phyloP scores from a whole-genome alignment of 495 filamentous ascomycete genomes.

The Xylaria cubensis region DNA sequence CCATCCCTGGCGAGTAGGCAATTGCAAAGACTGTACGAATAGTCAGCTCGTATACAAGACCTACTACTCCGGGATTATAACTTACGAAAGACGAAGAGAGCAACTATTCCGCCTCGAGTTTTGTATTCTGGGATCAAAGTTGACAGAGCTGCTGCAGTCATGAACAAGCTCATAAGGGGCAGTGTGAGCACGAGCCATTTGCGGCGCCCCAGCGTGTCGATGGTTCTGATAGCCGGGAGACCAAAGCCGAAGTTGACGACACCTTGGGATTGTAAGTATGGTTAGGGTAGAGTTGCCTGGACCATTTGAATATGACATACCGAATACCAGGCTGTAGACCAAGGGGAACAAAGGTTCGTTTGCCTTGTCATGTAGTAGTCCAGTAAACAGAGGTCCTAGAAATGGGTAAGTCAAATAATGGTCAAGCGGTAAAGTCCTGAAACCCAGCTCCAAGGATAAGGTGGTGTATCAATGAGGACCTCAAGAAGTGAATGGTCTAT shows the following conservation, averaged over 20 bases:
- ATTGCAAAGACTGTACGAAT: conserved; percentile 37
- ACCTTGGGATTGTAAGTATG: conserved; percentile 43
- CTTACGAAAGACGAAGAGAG: conserved; percentile 39
- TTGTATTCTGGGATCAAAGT: conserved; percentile 17
- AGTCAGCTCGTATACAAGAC: conserved; percentile 18
- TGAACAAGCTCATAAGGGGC: conserved; percentile 68
- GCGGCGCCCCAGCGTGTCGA: conserved; percentile 75
- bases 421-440: not conserved
- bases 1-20: conserved; percentile 43
- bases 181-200: conserved; percentile 76
- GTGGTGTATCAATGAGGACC: not conserved
- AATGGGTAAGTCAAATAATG: not conserved
- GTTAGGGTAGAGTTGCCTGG: not conserved
- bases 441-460: not conserved
- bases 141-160: conserved; percentile 43
- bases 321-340: conserved; percentile 36
- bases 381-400: conserved; percentile 33
- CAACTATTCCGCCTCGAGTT: conserved; percentile 26
- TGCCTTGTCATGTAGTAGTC: conserved; percentile 6
- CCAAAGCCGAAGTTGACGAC: conserved; percentile 75
- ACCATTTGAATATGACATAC: conserved; percentile 24
- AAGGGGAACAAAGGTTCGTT: conserved; percentile 25
- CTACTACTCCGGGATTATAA: not conserved
- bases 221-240: conserved; percentile 73
- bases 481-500: not conserved